Evolutionary conservation across 179 eudicot genomes (phyloP).

Genomic region (Sideroxylon spinosum): DNA sequence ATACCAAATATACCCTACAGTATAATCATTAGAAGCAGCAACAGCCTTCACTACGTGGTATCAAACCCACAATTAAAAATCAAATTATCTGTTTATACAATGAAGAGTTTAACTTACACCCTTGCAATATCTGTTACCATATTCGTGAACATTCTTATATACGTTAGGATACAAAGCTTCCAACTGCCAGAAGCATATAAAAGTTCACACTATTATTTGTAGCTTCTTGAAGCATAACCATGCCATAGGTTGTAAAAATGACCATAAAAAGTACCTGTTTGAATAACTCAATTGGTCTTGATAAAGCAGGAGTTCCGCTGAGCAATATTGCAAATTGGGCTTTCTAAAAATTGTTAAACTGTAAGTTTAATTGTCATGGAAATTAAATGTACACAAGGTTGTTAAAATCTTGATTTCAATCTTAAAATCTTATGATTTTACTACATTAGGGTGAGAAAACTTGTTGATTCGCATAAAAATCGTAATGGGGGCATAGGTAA

Average conservation of each 20-base stretch:
- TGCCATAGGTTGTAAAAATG: neutral
- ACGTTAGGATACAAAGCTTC: conserved; percentile 90
- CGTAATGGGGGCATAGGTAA: no score
- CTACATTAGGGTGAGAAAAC: no score
- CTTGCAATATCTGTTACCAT: conserved; percentile 92
- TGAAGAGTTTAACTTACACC: conserved; percentile 62
- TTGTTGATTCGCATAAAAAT: no score
- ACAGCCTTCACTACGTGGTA: conserved; percentile 8
- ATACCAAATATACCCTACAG: conserved; percentile 79
- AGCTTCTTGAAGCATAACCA: conserved; percentile 2
- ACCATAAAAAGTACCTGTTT: conserved; percentile 60
- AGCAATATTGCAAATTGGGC: conserved; percentile 82
- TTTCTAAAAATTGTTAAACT: conserved; percentile 45
- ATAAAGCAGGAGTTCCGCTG: conserved; percentile 97
- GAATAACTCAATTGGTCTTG: conserved; percentile 87
- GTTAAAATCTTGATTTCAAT: no score
- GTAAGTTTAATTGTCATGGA: conserved; percentile 8
- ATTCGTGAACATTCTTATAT: conserved; percentile 85
- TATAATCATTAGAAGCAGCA: conserved; percentile 12
- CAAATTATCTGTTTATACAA: neutral
- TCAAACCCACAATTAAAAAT: neutral
- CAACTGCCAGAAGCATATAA: conserved; percentile 49
- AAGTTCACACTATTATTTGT: neutral
- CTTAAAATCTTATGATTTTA: no score
- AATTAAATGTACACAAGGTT: neutral